Evolutionary conservation across 1,139 yeast genomes (phyloP).

Genomic region (Debaryomyces singareniensis): DNA sequence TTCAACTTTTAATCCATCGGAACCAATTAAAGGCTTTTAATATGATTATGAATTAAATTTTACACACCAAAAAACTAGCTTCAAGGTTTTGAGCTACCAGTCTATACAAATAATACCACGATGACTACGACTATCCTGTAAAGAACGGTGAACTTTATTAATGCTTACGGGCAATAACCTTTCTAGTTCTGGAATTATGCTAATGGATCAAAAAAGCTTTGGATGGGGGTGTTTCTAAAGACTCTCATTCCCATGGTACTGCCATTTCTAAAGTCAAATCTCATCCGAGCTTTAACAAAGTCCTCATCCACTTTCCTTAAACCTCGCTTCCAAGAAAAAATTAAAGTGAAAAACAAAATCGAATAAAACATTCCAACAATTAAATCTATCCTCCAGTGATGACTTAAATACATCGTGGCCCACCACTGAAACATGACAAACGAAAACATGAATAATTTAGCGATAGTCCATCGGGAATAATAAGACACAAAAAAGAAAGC

Average conservation of each 20-base stretch:
- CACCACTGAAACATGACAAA: slow-evolving; percentile 60
- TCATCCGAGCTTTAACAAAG: slow-evolving; percentile 25
- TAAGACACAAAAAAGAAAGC: slow-evolving; percentile 42
- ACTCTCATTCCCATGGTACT: slow-evolving; percentile 58
- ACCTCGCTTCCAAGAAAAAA: slow-evolving; percentile 17
- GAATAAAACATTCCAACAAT: slow-evolving; percentile 49
- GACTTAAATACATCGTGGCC: slow-evolving; percentile 69
- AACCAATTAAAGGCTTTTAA: too few species aligned
- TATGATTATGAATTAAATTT: too few species aligned
- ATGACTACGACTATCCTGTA: too few species aligned
- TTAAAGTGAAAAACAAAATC: slow-evolving; percentile 32
- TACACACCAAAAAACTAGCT: too few species aligned
- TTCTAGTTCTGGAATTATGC: too few species aligned
- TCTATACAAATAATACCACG: too few species aligned
- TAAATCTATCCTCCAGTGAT: slow-evolving; percentile 63
- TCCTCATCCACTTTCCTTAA: slow-evolving; percentile 18
- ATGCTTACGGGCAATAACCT: too few species aligned
- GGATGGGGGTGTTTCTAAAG: slow-evolving; percentile 38
- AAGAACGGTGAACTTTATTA: too few species aligned
- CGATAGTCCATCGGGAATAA: slow-evolving; percentile 30
- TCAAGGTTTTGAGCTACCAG: too few species aligned
- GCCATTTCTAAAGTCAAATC: slow-evolving; percentile 29
- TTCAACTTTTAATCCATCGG: too few species aligned
- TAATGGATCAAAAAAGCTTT: slow-evolving; percentile 48
- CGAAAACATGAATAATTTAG: slow-evolving; percentile 25